phyloP scores from a whole-genome alignment of 768 basidiomycete genomes.

The Suillus luteus region DNA sequence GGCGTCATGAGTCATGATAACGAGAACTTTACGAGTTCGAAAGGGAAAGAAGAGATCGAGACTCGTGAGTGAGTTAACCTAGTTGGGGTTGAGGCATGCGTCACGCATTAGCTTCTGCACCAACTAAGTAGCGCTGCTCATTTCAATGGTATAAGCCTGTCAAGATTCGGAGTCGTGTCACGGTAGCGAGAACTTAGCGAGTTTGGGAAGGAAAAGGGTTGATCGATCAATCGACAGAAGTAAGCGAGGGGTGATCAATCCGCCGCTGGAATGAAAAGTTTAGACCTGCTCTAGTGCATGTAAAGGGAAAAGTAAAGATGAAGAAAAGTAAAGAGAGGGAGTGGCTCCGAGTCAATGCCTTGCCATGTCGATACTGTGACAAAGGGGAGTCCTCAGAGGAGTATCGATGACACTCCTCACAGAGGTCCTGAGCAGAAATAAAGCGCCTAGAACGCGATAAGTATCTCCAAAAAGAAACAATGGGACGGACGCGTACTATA shows the following conservation, averaged over 20 bases:
- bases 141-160: background rate
- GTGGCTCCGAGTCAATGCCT: background rate
- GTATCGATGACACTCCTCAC: background rate
- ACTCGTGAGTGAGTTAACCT: background rate
- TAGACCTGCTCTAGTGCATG: background rate
- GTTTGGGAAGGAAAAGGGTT: background rate
- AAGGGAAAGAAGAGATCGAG: background rate
- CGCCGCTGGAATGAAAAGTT: background rate
- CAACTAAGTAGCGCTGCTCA: background rate
- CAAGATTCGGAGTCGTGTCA: background rate
- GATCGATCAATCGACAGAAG: too few species aligned
- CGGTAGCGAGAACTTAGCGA: background rate
- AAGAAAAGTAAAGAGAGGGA: background rate
- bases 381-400: background rate
- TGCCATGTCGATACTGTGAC: background rate
- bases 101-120: too few species aligned
- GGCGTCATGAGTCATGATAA: background rate
- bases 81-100: background rate
- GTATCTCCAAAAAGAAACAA: background rate
- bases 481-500: background rate
- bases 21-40: background rate
- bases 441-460: background rate
- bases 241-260: background rate
- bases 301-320: background rate
- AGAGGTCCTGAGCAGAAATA: constrained; percentile 24